Base-by-base conservation (phyloP, 345 rosid species). In the Erucastrum elatum region DNA sequence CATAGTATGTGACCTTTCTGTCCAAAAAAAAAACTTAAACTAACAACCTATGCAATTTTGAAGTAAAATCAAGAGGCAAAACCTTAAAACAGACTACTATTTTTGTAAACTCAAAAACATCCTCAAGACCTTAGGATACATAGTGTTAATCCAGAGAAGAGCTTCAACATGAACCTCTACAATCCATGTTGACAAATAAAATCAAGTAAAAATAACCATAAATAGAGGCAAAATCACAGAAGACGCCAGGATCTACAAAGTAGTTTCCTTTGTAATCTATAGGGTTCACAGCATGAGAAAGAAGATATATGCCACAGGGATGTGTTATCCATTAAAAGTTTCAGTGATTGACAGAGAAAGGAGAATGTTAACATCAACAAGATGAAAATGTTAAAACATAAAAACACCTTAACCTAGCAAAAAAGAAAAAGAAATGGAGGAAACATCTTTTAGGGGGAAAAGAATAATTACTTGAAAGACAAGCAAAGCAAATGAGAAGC, bases 401-500 rank as follows among this genome's bases (percentile, higher is more conserved):
- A 51, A 51, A 46, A 46, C 53, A 13, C 53, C 53, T 46, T 46
- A 41, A 41, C 49, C 12, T 13, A 41, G 5, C n/a, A 46, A 12
- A 46, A 37, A 12, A 51, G 2, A 51, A 12, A 51, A 6, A 51
- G 60, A 53, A 53, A 17, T 53, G 0, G 58, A 51, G 8, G 58
- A 51, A 51, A 46, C 53, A 46, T 46, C 53, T 46, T 13, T 3
- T 12, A 51, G 21, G 56, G 9, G 25, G 11, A 11, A 41, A n/a
- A 13, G 27, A 60, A 41, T 8, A 35, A 67, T 76, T 12, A 60
- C 75, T 72, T 77, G 81, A 76, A 66, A 51, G 31, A 53, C 78
- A 83, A 75, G 81, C 12, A 76, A 68, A 29, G 3, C 31, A 29
- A 63, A 29, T 21, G 25, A 77, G 11, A 33, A 76, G 27, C 6